Evolutionary conservation across 176 grass and related monocot species (phyloP).

Genomic region (Juncus inflexus): DNA sequence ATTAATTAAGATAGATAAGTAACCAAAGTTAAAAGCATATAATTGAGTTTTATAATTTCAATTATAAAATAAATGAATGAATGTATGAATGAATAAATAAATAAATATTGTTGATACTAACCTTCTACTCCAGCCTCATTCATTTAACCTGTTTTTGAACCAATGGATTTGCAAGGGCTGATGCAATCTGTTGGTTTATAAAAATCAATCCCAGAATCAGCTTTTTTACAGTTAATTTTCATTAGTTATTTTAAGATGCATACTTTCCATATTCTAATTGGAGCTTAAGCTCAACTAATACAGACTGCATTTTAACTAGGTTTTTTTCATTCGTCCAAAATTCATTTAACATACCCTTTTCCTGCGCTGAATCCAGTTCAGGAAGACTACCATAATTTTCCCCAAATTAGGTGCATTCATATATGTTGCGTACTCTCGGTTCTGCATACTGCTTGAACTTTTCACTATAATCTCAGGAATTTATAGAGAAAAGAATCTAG

Average conservation of each 20-base stretch:
- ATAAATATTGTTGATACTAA: slow-evolving; percentile 21
- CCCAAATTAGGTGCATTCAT: slow-evolving; percentile 64
- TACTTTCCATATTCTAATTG: slow-evolving; percentile 85
- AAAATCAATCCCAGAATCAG: too few relatives aligned
- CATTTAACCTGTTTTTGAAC: slow-evolving; percentile 94
- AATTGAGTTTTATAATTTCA: background rate
- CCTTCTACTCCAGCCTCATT: slow-evolving; percentile 85
- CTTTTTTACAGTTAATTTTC: too few relatives aligned
- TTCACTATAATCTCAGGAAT: too few relatives aligned
- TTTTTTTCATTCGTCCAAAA: slow-evolving; percentile 96
- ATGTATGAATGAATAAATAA: too few relatives aligned
- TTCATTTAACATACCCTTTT: slow-evolving; percentile 83
- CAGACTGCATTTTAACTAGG: slow-evolving; percentile 87
- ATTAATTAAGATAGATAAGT: background rate
- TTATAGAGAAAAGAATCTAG: too few relatives aligned
- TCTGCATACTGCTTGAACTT: slow-evolving; percentile 74
- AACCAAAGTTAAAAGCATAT: background rate
- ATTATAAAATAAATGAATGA: background rate
- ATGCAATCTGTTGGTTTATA: slow-evolving; percentile 38
- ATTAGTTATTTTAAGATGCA: background rate
- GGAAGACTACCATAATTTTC: slow-evolving; percentile 75
- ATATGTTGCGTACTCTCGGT: slow-evolving; percentile 82
- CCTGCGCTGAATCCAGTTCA: slow-evolving; percentile 77
- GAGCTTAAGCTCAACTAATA: slow-evolving; percentile 61
- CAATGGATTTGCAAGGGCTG: slow-evolving; percentile 86